A percentile compares a stretch with the other conserved stretches of the same genome.
These are phyloP conservation scores for Lecanosticta acicola DNA, from an alignment of 2,329 filamentous ascomycete species.

Conservation along the genomic window DNA sequence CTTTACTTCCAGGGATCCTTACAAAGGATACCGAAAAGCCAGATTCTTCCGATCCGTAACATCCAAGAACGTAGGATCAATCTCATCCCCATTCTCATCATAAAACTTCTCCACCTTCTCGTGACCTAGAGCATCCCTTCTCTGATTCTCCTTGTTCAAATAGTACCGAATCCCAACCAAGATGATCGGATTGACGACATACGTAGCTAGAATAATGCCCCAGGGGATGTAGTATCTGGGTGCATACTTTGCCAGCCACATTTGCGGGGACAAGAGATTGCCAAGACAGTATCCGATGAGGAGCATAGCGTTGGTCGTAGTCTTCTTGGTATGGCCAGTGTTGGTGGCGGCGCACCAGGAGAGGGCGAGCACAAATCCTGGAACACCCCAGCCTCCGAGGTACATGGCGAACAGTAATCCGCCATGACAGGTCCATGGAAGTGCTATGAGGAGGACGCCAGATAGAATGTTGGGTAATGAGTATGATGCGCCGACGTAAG, in stretches of 20 bases:
- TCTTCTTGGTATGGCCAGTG: constrained; percentile 55
- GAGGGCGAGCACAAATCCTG: constrained; percentile 10
- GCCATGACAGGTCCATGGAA: constrained; percentile 8
- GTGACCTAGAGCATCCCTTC: constrained; percentile 12
- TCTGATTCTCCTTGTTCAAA: constrained; percentile 10
- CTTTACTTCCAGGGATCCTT: too few relatives aligned
- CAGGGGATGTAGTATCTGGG: constrained; percentile 13
- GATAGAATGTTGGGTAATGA: constrained; percentile 11
- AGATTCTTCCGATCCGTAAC: constrained; percentile 13
- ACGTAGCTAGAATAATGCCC: constrained; percentile 11
- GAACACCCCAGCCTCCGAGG: constrained; percentile 10
- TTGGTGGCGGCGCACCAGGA: constrained; percentile 40
- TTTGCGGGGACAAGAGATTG: constrained; percentile 13
- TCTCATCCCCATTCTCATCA: constrained; percentile 23
- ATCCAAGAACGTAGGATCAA: constrained; percentile 17
- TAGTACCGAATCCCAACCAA: constrained; percentile 9
- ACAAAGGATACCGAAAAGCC: constrained; percentile 13
- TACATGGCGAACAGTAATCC: constrained; percentile 13
- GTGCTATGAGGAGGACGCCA: constrained; percentile 7
- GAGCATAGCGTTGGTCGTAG: constrained; percentile 55
- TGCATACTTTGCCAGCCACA: constrained; percentile 12
- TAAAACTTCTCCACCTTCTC: constrained; percentile 22
- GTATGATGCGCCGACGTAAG: constrained; percentile 10
- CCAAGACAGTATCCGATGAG: constrained; percentile 16
- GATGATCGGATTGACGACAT: constrained; percentile 8